phyloP scores from a whole-genome alignment of 75 land plant species.

The Cunninghamia lanceolata region DNA sequence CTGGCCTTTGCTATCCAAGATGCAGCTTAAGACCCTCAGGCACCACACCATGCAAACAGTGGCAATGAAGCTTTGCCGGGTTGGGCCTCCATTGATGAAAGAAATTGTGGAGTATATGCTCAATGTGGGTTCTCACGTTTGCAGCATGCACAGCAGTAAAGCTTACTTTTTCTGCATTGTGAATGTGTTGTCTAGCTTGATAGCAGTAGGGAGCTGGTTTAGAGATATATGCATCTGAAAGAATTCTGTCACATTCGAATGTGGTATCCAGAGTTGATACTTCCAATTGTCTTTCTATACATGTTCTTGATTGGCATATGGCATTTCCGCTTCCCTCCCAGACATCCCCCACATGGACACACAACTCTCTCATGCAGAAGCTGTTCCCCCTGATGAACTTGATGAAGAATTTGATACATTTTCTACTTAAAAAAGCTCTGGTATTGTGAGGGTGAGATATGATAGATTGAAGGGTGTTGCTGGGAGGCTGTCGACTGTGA shows the following conservation, averaged over 20 bases:
- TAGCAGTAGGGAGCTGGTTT: no score
- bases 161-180: conserved; percentile 37
- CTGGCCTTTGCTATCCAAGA: conserved; percentile 54
- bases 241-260: conserved; percentile 56
- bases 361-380: conserved; percentile 44
- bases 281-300: conserved; percentile 75
- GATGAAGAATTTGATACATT: conserved; percentile 49
- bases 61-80: conserved; percentile 30
- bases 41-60: conserved; percentile 33
- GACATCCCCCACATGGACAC: conserved; percentile 58
- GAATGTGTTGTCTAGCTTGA: no score
- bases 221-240: no score
- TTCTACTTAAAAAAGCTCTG: conserved; percentile 27
- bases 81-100: conserved; percentile 53
- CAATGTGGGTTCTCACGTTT: conserved; percentile 54
- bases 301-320: conserved; percentile 87
- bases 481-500: conserved; percentile 36
- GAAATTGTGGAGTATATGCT: conserved; percentile 64
- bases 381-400: conserved; percentile 37
- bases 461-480: conserved; percentile 56
- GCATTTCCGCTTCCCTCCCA: conserved; percentile 52
- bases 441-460: conserved; percentile 52
- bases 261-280: conserved; percentile 56
- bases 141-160: conserved; percentile 60
- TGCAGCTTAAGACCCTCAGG: conserved; percentile 50